Conservation (phyloP, 2,329 filamentous ascomycete genomes). For the Purpureocillium lavendulum region DNA sequence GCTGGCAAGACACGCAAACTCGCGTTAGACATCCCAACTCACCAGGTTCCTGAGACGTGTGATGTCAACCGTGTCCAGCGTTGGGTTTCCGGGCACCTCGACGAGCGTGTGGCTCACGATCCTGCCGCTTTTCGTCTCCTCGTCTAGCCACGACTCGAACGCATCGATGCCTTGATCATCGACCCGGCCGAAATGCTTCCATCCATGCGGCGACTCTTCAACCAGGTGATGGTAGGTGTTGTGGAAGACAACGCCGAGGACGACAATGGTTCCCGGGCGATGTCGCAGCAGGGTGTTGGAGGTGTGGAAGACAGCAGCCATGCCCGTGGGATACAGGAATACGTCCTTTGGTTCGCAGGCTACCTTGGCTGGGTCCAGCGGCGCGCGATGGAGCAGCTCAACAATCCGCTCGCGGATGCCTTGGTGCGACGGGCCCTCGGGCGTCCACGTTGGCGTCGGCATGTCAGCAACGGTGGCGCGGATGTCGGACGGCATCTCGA, state of each 20-base stretch:
- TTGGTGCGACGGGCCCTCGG: conserved; percentile 26
- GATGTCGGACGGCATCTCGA: conserved; percentile 15
- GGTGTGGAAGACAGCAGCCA: conserved; percentile 39
- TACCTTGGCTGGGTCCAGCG: conserved; percentile 17
- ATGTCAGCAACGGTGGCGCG: conserved; percentile 4
- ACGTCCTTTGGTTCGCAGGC: conserved; percentile 29
- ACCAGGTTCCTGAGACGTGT: conserved; percentile 28
- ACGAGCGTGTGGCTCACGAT: conserved; percentile 36
- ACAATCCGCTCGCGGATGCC: conserved; percentile 30
- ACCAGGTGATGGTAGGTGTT: conserved; percentile 38
- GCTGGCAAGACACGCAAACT: too few species aligned
- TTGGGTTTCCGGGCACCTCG: conserved; percentile 34
- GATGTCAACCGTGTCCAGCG: conserved; percentile 23
- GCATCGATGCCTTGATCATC: conserved; percentile 30
- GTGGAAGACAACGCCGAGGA: conserved; percentile 45
- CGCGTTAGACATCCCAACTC: too few species aligned
- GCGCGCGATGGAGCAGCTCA: conserved; percentile 31
- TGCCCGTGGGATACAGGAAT: conserved; percentile 45
- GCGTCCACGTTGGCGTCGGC: conserved; percentile 29
- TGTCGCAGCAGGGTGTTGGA: conserved; percentile 27
- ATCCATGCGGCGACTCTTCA: conserved; percentile 32
- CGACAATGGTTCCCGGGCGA: conserved; percentile 25
- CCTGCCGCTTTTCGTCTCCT: conserved; percentile 26
- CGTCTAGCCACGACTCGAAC: conserved; percentile 36
- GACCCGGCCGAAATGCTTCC: conserved; percentile 39